A percentile compares a stretch with the other conserved stretches of the same genome.
phyloP scores from a whole-genome alignment of 1,284 basidiomycete species.

The Heterobasidion occidentale region DNA sequence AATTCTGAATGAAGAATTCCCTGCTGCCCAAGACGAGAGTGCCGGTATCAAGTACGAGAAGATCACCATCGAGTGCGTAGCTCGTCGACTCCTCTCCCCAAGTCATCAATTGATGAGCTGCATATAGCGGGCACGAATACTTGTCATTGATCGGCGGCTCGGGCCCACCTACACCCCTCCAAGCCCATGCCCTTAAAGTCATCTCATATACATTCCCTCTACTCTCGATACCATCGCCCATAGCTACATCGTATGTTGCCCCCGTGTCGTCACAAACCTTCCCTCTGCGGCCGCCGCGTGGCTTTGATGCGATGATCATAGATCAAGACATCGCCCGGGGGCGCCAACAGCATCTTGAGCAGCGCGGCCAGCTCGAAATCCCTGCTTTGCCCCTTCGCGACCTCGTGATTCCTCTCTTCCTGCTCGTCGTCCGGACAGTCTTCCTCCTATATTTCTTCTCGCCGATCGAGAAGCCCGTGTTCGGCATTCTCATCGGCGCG shows the following conservation, averaged over 20 bases:
- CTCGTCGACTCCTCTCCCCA: constrained; percentile 3
- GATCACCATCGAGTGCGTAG: constrained; percentile 48
- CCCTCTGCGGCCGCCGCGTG: constrained; percentile 9
- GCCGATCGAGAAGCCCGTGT: constrained; percentile 65
- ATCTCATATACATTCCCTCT: constrained; percentile 66
- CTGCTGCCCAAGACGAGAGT: constrained; percentile 20
- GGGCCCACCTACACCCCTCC: constrained; percentile 47
- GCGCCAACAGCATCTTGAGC: too few relatives aligned
- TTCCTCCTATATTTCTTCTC: constrained; percentile 75
- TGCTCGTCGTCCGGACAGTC: constrained; percentile 61
- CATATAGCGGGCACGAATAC: constrained; percentile 48
- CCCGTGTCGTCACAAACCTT: constrained; percentile 21
- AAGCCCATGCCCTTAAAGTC: constrained; percentile 60
- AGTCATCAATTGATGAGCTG: constrained; percentile 3
- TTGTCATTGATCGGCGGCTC: constrained; percentile 43
- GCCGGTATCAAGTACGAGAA: constrained; percentile 56
- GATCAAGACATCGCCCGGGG: too few relatives aligned
- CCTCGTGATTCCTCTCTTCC: constrained; percentile 54
- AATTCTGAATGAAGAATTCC: constrained; percentile 51
- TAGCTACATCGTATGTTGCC: constrained; percentile 12
- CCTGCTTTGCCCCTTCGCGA: constrained; percentile 46
- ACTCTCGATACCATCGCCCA: constrained; percentile 23
- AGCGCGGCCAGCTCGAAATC: constrained; percentile 2
- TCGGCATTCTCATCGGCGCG: constrained; percentile 54
- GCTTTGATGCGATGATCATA: background rate